Base-by-base conservation (phyloP, 495 filamentous ascomycete genomes). In the Xylaria flabelliformis region DNA sequence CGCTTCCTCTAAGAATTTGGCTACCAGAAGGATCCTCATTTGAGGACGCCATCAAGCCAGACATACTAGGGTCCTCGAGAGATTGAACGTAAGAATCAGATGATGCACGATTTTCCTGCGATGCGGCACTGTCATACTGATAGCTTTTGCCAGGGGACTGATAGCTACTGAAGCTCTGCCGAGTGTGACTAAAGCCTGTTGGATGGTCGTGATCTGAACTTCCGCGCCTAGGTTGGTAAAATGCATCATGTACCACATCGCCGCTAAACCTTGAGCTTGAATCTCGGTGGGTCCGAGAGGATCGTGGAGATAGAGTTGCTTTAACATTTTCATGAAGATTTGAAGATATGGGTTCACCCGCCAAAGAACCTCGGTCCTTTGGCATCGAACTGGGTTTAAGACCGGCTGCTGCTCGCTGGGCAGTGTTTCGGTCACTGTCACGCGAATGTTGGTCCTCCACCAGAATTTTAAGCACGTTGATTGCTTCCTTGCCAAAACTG, bases 1-100 rank as follows among this genome's bases (percentile, higher is more conserved):
- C 94, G 72, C 93, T 97, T 29, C 92, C 88, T 56, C 88, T 87
- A 15, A 99, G 83, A 19, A 98, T 97, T 78, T 97, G 93, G 80
- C 96, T 98, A 12, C 92, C 95, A 50, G 95, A 96, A 53, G 88
- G 93, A 50, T 94, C 92, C 53, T 93, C 91, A 76, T 90, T 90
- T 4, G 90, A 92, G n/a, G 93, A 90, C 13, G 89, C 83, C 19
- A 91, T 83, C 15, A 88, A 84, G 17, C 90, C 91, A 21, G 93
- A 94, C 50, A 91, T 87, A 29, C 85, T 84, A 2, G 84, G 91
- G 9, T 90, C 90, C 50, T 92, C 93, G 12, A 92, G 78, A 19
- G 92, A 94, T 74, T 91, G 90, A 1, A 90, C 88, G 63, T 91
- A 92, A 3, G 94, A 97, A 73, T 93, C 93, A 19, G 89, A 90